Percentiles rank a stretch among this genome's conserved stretches.
These are phyloP conservation scores for Hypoxylon crocopeplum DNA, from an alignment of 495 filamentous ascomycete species.

Conservation along the genomic window DNA sequence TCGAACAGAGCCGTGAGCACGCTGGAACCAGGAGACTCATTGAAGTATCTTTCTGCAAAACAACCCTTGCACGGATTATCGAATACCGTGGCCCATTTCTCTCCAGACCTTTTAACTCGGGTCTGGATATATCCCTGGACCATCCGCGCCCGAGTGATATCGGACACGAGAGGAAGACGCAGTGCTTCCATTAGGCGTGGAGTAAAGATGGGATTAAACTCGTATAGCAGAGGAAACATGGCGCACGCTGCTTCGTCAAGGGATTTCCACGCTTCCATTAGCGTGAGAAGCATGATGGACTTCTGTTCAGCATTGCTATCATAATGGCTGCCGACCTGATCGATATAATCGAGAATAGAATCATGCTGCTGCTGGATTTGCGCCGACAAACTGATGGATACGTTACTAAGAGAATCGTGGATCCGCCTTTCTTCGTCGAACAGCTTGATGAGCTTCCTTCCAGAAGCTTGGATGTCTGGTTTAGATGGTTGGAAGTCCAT, in stretches of 20 bases:
- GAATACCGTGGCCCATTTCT: conserved; percentile 52
- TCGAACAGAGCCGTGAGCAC: conserved; percentile 38
- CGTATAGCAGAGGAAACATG: conserved; percentile 43
- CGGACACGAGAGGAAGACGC: conserved; percentile 43
- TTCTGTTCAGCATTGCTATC: conserved; percentile 52
- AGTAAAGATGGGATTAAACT: conserved; percentile 50
- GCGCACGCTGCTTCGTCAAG: conserved; percentile 46
- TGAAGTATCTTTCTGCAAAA: conserved; percentile 58
- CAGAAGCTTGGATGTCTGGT: conserved; percentile 8
- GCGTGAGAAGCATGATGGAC: conserved; percentile 49
- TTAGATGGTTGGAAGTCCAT: conserved; percentile 3
- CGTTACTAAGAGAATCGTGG: not conserved
- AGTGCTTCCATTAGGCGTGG: conserved; percentile 56
- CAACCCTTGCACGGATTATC: conserved; percentile 46
- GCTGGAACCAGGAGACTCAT: conserved; percentile 33
- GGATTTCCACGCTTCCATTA: conserved; percentile 51
- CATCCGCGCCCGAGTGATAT: conserved; percentile 53
- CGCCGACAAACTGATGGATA: not conserved
- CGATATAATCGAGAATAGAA: conserved; percentile 49
- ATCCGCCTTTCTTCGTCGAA: conserved; percentile 20
- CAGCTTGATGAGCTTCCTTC: conserved; percentile 5
- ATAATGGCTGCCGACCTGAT: conserved; percentile 47
- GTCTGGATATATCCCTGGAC: conserved; percentile 54
- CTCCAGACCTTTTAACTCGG: conserved; percentile 29
- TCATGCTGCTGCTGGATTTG: conserved; percentile 44